phyloP scores from a whole-genome alignment of 139 green algal species.

The Haematococcus sp. region DNA sequence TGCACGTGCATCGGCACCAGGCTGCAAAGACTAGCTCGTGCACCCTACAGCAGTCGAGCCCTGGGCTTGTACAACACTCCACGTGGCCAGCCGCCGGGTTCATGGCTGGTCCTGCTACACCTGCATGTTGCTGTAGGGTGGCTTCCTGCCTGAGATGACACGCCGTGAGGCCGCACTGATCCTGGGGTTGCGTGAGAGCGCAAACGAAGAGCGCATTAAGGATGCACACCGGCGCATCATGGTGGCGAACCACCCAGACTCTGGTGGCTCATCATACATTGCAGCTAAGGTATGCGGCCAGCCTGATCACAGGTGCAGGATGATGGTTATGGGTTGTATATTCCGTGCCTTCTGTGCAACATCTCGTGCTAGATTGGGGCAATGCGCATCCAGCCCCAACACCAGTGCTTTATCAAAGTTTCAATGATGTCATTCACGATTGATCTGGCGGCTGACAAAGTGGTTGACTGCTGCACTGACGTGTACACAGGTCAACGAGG shows the following conservation, averaged over 20 bases:
- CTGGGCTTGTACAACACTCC: too few species aligned
- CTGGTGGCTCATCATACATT: slow-evolving; percentile 86
- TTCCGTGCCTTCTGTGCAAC: too few species aligned
- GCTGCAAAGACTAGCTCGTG: too few species aligned
- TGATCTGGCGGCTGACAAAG: too few species aligned
- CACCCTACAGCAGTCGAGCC: too few species aligned
- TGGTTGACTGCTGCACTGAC: too few species aligned
- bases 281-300: slow-evolving; percentile 79
- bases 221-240: slow-evolving; percentile 95
- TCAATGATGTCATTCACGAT: too few species aligned
- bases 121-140: slow-evolving; percentile 54
- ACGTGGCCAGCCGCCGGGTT: too few species aligned
- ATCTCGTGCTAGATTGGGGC: too few species aligned
- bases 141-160: slow-evolving; percentile 93
- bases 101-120: background rate
- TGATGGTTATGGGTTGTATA: too few species aligned
- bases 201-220: slow-evolving; percentile 85
- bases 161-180: slow-evolving; percentile 91
- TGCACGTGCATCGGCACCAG: background rate
- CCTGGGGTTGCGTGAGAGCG: slow-evolving; percentile 83
- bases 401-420: too few species aligned
- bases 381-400: too few species aligned
- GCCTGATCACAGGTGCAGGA: background rate
- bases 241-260: slow-evolving; percentile 97
- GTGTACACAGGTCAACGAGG: slow-evolving; percentile 85